Evolutionary conservation across 305 asterid species (phyloP), one percentile per base, ranked within the genome.

Genomic region (Stenogyne calaminthoides): DNA sequence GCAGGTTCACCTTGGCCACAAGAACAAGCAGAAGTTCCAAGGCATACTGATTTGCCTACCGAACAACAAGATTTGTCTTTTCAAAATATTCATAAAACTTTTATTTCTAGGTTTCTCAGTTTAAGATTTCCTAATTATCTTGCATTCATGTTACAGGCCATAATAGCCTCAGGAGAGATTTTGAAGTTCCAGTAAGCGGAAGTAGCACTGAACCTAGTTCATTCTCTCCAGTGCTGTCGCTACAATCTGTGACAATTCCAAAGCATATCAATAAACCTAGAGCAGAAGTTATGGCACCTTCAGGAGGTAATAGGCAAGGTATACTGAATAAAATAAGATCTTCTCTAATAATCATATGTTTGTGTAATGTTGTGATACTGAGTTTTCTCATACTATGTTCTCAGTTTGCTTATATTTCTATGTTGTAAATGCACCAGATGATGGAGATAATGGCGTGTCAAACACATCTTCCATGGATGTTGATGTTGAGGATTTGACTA

Each of bases 401-500:
- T 72, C 58, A 57, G 29, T 15, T 52, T 49, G 27, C 63, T 81
- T 52, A 32, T 16, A 20, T 64, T 68, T 64, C 3, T 25, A 25
- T 25, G 9, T 52, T 29, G 63, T 37, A 56, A 56, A 54, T 1
- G 39, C 58, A 73, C 71, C 81, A 18, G 76, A 39, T 51, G 22
- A 75, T 61, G 76, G 67, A 70, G 78, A 78, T 60, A 70, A 63
- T 74, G 75, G 64, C 5, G 84, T 67, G 64, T 62, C 76, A 51
- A 78, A 69, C 69, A n/a, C 80, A 67, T 78, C 83, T 49, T 51
- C 75, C 71, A 80, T 75, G 14, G 71, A 76, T 57, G 83, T 77
- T 80, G 88, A 84, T 49, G 73, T 65, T 42, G 89, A 86, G 44
- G 91, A 86, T 29, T 61, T 77, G 57, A 67, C 78, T 25, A 20